Conservation (phyloP, 1,139 yeast species). For the Pichia norvegensis region DNA sequence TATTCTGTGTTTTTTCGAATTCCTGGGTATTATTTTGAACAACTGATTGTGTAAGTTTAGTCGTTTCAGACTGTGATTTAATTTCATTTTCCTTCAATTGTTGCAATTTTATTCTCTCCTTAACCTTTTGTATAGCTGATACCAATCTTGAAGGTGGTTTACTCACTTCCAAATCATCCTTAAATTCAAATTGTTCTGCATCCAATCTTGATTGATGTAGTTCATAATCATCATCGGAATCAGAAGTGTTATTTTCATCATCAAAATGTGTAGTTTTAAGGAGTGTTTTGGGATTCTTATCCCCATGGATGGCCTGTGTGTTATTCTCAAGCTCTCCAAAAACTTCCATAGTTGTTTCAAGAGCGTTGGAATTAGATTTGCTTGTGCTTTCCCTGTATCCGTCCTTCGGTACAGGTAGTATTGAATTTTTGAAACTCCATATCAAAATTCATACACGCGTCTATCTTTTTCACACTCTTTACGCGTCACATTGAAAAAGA, state of each 20-base stretch:
- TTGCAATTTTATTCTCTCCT: constrained; percentile 2
- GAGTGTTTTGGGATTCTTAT: background rate
- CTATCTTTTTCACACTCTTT: too few relatives aligned
- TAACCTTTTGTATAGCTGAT: constrained; percentile 7
- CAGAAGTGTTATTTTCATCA: background rate
- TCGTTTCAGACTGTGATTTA: background rate
- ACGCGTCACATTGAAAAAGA: too few relatives aligned
- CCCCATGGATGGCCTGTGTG: background rate
- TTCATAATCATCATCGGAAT: constrained; percentile 8
- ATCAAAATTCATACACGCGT: too few relatives aligned
- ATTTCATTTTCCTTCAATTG: background rate
- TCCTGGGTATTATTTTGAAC: too few relatives aligned
- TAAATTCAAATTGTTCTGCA: constrained; percentile 8
- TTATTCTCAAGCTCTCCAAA: background rate
- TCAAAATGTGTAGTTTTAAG: background rate
- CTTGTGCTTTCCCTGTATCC: too few relatives aligned
- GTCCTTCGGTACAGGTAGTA: too few relatives aligned
- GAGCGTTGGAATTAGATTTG: too few relatives aligned
- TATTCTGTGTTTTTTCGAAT: too few relatives aligned
- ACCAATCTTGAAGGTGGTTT: background rate
- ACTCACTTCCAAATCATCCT: background rate
- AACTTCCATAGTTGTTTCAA: background rate
- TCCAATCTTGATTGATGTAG: constrained; percentile 7
- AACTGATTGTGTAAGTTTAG: background rate
- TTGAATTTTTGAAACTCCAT: too few relatives aligned